Evolutionary conservation across 2,329 filamentous ascomycete genomes (phyloP).

Genomic region (Aschersonia sp.): DNA sequence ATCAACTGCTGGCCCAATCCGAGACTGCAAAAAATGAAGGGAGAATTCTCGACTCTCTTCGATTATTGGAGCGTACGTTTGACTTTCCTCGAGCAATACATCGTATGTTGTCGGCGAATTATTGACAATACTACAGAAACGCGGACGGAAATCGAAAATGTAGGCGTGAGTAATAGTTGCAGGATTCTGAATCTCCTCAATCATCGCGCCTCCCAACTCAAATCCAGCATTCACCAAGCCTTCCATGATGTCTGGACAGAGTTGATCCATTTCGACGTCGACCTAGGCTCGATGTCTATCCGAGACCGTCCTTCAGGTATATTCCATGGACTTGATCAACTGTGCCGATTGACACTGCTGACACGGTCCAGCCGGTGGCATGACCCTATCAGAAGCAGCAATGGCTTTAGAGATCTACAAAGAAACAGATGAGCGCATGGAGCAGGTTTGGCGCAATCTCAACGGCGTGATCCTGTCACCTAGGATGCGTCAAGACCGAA

Average conservation of each 20-base stretch:
- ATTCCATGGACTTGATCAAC: constrained; percentile 3
- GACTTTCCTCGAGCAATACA: background rate
- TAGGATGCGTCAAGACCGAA: constrained; percentile 32
- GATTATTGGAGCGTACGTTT: constrained; percentile 40
- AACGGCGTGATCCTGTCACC: constrained; percentile 46
- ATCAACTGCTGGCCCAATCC: constrained; percentile 46
- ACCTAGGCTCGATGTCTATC: constrained; percentile 41
- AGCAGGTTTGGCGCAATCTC: constrained; percentile 46
- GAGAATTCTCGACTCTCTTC: constrained; percentile 41
- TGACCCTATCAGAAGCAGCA: constrained; percentile 38
- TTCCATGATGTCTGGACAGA: constrained; percentile 58
- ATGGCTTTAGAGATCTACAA: constrained; percentile 44
- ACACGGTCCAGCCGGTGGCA: constrained; percentile 28
- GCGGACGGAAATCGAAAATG: constrained; percentile 40
- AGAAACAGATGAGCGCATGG: constrained; percentile 44
- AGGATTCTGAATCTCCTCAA: constrained; percentile 52
- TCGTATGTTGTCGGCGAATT: background rate
- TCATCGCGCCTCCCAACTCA: constrained; percentile 50
- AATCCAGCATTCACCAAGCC: constrained; percentile 48
- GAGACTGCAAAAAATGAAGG: constrained; percentile 40
- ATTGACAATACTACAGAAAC: constrained; percentile 26
- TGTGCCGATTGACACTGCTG: constrained; percentile 3
- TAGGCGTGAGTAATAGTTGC: constrained; percentile 47
- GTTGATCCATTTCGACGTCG: constrained; percentile 47
- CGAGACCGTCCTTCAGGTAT: constrained; percentile 34